Evolutionary conservation across 306 rosid genomes (phyloP), one percentile per base, ranked within the genome.

Genomic region (Fagus sylvatica): DNA sequence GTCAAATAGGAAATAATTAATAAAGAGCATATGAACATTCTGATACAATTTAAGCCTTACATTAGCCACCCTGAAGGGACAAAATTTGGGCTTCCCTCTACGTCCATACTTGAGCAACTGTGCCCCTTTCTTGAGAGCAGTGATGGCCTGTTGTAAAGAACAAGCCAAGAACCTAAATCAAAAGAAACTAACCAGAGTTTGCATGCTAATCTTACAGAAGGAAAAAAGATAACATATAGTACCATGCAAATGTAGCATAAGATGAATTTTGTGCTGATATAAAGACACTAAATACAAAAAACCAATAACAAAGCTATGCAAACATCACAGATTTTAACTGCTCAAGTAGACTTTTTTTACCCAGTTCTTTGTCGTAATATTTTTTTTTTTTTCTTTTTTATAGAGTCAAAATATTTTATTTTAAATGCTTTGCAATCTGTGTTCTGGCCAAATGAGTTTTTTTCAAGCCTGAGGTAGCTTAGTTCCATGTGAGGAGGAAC

Each of bases 51-150:
- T 39, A 65, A 16, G 30, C 13, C 98, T 91, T 83, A 95, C 99
- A 85, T 93, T 95, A 60, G 98, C 93, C 80, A 95, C 97, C 48
- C 93, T 93, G 74, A 95, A 93, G 65, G 98, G 99, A 75, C 99
- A 95, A 85, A 87, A 93, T 78, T 95, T 95, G 83, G 98, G 99
- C 79, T 90, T 95, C 68, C 99, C 99, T 81, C 99, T 91, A 81
- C 99, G 90, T 80, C 98, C 99, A 77, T 95, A 95, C 89, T 95
- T 95, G 85, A 95, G 97, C 84, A 95, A 88, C 90, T 64, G 79
- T 34, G 98, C 97, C 83, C 99, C 98, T 83, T 95, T 95, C 90
- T 95, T 95, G 74, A 95, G 85, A 82, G 99, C 99, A 80, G 97
- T 95, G 76, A 95, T 89, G 72, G 99, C 99, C 99, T 95, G 87